Conservation (phyloP, 2,329 filamentous ascomycete species). For the Aspergillus quadricinctus region DNA sequence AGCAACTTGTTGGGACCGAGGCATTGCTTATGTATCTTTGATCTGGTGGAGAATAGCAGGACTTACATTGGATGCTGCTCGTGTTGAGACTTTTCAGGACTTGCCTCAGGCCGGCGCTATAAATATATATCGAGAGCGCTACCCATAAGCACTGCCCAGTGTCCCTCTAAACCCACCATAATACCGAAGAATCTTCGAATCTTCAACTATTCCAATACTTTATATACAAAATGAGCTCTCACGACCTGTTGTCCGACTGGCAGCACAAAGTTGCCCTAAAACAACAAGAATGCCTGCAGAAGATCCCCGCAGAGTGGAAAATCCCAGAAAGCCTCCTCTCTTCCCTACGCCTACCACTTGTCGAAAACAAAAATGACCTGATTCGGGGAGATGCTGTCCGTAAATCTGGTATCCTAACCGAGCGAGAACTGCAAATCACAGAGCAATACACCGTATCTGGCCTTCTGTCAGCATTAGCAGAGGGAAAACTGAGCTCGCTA, state of each 20-base stretch:
- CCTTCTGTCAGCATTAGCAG: conserved; percentile 24
- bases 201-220: neutral
- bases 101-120: no score
- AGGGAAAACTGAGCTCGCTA: conserved; percentile 25
- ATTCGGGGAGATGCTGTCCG: conserved; percentile 11
- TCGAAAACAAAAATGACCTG: conserved; percentile 13
- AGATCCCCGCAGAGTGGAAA: conserved; percentile 16
- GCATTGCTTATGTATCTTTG: neutral
- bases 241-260: conserved; percentile 2
- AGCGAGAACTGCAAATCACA: conserved; percentile 49
- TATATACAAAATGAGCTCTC: neutral
- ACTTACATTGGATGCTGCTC: neutral
- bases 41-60: neutral
- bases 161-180: no score
- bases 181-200: neutral
- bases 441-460: conserved; percentile 33
- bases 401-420: conserved; percentile 41
- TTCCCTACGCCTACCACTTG: conserved; percentile 8
- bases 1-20: neutral
- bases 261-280: conserved; percentile 12
- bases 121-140: neutral
- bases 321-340: conserved; percentile 8
- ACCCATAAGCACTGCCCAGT: neutral
- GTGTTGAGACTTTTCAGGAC: neutral
- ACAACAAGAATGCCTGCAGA: conserved; percentile 8